Conservation (phyloP, 2,329 filamentous ascomycete species). For the Trichophyton simii region DNA sequence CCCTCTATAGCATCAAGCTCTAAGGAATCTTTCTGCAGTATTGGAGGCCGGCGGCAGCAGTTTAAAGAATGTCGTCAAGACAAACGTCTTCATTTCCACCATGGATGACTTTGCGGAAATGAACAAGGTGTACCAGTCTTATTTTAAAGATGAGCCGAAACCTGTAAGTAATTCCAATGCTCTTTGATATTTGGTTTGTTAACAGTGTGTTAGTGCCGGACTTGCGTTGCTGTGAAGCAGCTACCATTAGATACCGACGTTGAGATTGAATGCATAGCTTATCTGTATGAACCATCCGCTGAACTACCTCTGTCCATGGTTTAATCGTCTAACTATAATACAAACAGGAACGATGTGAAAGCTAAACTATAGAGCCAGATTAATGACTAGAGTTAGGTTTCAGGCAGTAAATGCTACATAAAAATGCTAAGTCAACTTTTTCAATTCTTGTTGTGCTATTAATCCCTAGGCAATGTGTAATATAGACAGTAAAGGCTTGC, state of each 20-base stretch:
- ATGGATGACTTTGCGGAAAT: constrained; percentile 61
- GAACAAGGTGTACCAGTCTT: constrained; percentile 76
- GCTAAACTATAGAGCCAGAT: background rate
- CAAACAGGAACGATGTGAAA: background rate
- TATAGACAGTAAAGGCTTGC: no score
- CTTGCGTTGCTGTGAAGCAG: constrained; percentile 11
- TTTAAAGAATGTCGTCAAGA: constrained; percentile 51
- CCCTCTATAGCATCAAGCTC: constrained; percentile 30
- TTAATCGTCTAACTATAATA: background rate
- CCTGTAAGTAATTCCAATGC: constrained; percentile 1
- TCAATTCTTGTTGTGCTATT: no score
- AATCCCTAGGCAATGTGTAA: no score
- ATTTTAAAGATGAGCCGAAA: constrained; percentile 10
- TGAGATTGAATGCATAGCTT: constrained; percentile 10
- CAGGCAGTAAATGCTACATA: no score
- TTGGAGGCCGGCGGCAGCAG: constrained; percentile 49
- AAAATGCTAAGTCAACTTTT: no score
- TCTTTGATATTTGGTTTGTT: background rate
- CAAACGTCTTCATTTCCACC: constrained; percentile 52
- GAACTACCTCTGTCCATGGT: background rate
- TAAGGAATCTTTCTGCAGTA: constrained; percentile 47
- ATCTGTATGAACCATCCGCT: background rate
- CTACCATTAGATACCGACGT: constrained; percentile 10
- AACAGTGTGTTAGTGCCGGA: background rate
- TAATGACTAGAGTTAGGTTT: no score